Evolutionary conservation across 2,329 filamentous ascomycete genomes (phyloP).

Genomic region (Aspergillus sp.): DNA sequence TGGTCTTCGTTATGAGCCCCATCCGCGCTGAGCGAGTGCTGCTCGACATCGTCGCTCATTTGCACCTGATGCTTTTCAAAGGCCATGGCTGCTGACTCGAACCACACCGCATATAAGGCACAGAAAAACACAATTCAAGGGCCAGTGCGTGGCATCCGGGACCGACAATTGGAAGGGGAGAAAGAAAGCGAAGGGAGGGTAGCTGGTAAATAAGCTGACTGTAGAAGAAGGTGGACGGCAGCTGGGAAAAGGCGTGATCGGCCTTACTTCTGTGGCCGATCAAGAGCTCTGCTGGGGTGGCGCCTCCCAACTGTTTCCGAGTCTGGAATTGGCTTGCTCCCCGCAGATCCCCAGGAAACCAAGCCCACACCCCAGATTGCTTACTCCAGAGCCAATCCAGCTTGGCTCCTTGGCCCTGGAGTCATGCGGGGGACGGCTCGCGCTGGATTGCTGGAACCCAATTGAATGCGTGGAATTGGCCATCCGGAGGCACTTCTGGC

Average conservation of each 20-base stretch:
- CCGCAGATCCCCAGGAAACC: constrained; percentile 2
- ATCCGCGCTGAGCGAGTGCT: constrained; percentile 13
- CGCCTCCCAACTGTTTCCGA: background rate
- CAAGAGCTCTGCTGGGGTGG: background rate
- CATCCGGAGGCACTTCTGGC: constrained; percentile 3
- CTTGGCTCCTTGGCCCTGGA: background rate
- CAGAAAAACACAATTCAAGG: too few relatives aligned
- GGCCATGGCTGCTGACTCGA: constrained; percentile 17
- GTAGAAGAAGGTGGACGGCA: background rate
- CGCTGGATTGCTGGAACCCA: background rate
- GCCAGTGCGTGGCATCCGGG: background rate
- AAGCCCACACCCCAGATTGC: constrained; percentile 3
- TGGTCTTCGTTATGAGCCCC: constrained; percentile 19
- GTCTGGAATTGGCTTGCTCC: background rate
- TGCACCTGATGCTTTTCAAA: constrained; percentile 17
- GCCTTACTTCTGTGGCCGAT: constrained; percentile 2
- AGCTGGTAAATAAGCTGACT: background rate
- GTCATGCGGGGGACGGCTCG: background rate
- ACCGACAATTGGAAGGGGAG: background rate
- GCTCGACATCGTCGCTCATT: constrained; percentile 24
- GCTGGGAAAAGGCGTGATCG: background rate
- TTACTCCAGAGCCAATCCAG: background rate
- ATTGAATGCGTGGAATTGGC: background rate
- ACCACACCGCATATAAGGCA: too few relatives aligned
- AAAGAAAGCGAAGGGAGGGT: background rate